Evolutionary conservation across 306 rosid genomes (phyloP), one percentile per base, ranked within the genome.

Genomic region (Quercus mongolica): DNA sequence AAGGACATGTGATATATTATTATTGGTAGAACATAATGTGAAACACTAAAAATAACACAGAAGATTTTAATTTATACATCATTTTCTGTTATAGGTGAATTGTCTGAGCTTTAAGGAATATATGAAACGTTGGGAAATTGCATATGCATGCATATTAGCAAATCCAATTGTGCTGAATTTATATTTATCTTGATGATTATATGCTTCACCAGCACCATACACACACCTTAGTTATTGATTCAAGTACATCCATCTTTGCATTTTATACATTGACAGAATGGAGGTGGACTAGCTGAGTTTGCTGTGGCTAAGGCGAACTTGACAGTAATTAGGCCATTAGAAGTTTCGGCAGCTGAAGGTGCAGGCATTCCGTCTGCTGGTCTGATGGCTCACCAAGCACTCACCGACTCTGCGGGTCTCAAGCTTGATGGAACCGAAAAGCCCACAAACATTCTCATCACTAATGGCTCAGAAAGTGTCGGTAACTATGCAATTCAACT

Each of bases 241-340:
- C 17, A 49, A 49, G 54, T 49, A 12, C 54, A 49, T 12, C 54
- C 54, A 49, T 26, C 35, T 38, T 69, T 23, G 14, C 64, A 10
- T 77, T 56, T 69, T 79, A 80, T 65, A 31, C 11, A 55, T 74
- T 87, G 83, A 75, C 81, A 92, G 97, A 49, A 76, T 31, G 97
- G 92, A 77, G 95, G 97, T 78, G 97, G 94, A 74, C 78, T 92
- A 33, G 92, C 96, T 17, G 88, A 88, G 77, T 92, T 63, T 79
- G 87, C 76, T n/a, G 88, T 85, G 64, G 87, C 86, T 13, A 67
- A 75, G 25, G 89, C 80, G 84, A 87, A 56, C 70, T 73, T 85
- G 73, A 88, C 91, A 18, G 89, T 81, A 25, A 3, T 31, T 13
- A 85, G 94, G 80, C 96, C 94, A n/a, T 30, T 79, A 35, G 86